These are phyloP conservation scores for Ilyonectria mors-panacis DNA, from an alignment of 2,329 filamentous ascomycete species.

Conservation along the genomic window DNA sequence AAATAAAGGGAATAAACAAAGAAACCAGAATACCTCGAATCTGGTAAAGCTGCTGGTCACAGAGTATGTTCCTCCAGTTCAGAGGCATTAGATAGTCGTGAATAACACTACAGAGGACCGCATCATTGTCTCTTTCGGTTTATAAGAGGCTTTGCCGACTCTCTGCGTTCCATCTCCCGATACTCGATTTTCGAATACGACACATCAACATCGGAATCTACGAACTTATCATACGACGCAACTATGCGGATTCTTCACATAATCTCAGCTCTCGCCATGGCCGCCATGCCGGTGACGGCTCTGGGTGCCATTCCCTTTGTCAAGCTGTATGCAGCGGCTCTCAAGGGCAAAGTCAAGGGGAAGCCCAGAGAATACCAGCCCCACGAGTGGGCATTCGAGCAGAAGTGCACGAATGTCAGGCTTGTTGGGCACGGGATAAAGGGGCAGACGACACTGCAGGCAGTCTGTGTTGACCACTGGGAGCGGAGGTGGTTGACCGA, in stretches of 20 bases:
- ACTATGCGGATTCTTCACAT: neutral
- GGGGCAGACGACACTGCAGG: conserved; percentile 41
- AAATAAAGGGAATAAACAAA: neutral
- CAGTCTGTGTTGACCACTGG: conserved; percentile 36
- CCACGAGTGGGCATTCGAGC: conserved; percentile 21
- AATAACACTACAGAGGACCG: neutral
- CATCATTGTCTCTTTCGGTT: neutral
- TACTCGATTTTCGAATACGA: neutral
- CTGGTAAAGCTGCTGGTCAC: neutral
- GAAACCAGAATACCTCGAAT: too few relatives aligned
- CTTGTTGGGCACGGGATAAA: conserved; percentile 37
- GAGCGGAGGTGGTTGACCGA: conserved; percentile 44
- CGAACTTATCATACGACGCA: neutral
- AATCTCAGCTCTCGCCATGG: neutral
- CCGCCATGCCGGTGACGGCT: neutral
- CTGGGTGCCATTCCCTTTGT: neutral
- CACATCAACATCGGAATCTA: neutral
- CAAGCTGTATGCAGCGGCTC: neutral
- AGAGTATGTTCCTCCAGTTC: neutral
- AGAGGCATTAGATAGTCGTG: too few relatives aligned
- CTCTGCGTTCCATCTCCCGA: neutral
- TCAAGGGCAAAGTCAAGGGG: neutral
- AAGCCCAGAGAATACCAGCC: neutral
- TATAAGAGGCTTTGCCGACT: neutral
- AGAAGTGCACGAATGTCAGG: conserved; percentile 38